Evolutionary conservation across 148 eudicot genomes (phyloP), one percentile per base, ranked within the genome.

Genomic region (Limonium bicolor): DNA sequence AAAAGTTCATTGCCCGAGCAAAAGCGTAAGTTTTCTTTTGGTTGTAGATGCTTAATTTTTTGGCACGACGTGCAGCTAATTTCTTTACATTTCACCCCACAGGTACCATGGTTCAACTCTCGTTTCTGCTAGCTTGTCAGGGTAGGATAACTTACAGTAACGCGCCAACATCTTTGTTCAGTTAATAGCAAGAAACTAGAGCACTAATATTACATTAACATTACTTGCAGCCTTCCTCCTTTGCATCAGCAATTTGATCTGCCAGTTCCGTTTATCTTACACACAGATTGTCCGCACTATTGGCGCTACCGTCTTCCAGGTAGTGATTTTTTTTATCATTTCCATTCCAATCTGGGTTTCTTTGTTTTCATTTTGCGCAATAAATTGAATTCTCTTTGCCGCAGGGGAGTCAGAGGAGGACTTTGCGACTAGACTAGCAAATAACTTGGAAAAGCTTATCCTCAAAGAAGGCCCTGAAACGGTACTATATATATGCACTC

Each of bases 21-120:
- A 88, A 80, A 88, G 59, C 97, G 97, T 88, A 75, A 76, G 28
- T 23, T 23, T 36, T 35, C 54, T 36, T 21, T n/a, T n/a, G n/a
- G n/a, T n/a, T n/a, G n/a, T n/a, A n/a, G n/a, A n/a, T n/a, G n/a
- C n/a, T n/a, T n/a, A n/a, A n/a, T n/a, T n/a, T n/a, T n/a, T n/a
- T n/a, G n/a, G n/a, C 32, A 18, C 44, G 38, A n/a, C 53, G 31
- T 41, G 35, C 29, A 43, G 27, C 36, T 54, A 24, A 59, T 25
- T 23, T 28, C 31, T 16, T 55, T 50, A 61, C 44, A 20, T 63
- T 34, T 16, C 31, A 25, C 42, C 60, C 66, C 53, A 45, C 83
- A 88, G 97, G 50, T 88, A 88, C 59, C 97, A 88, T 64, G 94
- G 97, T 21, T 80, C 93, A 45, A 88, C 97, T 35, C 79, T 88